phyloP scores from a whole-genome alignment of 345 rosid genomes.

The Euphorbia tirucalli region DNA sequence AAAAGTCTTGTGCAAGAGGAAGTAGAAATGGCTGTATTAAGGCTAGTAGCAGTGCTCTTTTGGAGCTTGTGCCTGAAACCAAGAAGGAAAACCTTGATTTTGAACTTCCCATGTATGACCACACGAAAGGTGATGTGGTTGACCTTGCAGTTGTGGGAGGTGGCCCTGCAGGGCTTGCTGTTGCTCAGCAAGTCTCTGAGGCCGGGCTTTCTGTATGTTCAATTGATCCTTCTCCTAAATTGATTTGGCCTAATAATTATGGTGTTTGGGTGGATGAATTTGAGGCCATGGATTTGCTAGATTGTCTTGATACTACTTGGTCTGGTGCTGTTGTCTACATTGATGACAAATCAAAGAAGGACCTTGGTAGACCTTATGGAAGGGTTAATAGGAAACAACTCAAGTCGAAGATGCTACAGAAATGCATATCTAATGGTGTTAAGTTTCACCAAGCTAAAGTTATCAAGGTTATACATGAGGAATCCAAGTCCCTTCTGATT shows the following conservation, averaged over 20 bases:
- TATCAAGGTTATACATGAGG: slow-evolving; percentile 78
- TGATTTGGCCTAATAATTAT: slow-evolving; percentile 98
- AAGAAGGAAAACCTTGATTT: slow-evolving; percentile 83
- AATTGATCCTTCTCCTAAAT: slow-evolving; percentile 82
- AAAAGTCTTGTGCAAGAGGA: slow-evolving; percentile 35
- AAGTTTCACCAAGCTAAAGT: slow-evolving; percentile 92
- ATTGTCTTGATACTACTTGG: slow-evolving; percentile 95
- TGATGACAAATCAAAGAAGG: slow-evolving; percentile 53
- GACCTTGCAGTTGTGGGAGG: slow-evolving; percentile 98
- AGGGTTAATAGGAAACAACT: slow-evolving; percentile 92
- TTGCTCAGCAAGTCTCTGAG: slow-evolving; percentile 89
- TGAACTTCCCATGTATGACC: slow-evolving; percentile 80
- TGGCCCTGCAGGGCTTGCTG: slow-evolving; percentile 97
- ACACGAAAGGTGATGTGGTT: slow-evolving; percentile 52
- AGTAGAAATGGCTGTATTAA: slow-evolving; percentile 32
- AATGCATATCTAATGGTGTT: slow-evolving; percentile 80
- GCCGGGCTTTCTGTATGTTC: slow-evolving; percentile 90
- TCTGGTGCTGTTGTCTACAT: slow-evolving; percentile 85
- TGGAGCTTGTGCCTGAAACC: slow-evolving; percentile 89
- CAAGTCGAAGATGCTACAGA: slow-evolving; percentile 88
- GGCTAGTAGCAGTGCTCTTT: slow-evolving; percentile 57
- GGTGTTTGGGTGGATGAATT: slow-evolving; percentile 99
- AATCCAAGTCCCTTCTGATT: slow-evolving; percentile 67
- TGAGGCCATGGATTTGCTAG: slow-evolving; percentile 94
- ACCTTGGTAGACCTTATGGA: slow-evolving; percentile 82